Evolutionary conservation across 2,329 filamentous ascomycete species (phyloP).

Genomic region (Penicillium sp.): DNA sequence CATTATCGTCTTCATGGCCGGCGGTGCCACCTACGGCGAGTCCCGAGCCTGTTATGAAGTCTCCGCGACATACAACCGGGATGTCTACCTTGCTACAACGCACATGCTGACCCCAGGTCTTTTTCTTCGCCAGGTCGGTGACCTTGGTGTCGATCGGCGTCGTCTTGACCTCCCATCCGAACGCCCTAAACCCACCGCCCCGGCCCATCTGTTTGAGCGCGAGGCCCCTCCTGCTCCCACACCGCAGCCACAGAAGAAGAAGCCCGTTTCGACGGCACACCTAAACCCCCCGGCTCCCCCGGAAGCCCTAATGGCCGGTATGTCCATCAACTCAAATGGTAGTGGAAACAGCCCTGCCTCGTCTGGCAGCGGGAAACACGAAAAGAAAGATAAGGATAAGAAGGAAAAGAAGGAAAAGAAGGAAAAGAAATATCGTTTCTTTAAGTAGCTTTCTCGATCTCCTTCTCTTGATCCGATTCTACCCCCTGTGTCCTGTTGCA

Average conservation of each 20-base stretch:
- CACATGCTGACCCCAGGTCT: conserved; percentile 88
- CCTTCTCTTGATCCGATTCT: background rate
- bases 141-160: conserved; percentile 72
- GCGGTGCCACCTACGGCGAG: conserved; percentile 92
- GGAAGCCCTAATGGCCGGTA: conserved; percentile 35
- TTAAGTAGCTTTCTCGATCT: conserved; percentile 33
- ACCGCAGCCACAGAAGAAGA: conserved; percentile 27
- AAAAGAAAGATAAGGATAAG: conserved; percentile 47
- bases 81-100: conserved; percentile 83
- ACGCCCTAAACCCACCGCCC: conserved; percentile 74
- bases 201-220: conserved; percentile 80
- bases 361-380: conserved; percentile 26
- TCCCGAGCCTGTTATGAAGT: conserved; percentile 85
- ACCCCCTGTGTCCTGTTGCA: conserved; percentile 8
- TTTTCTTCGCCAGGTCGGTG: conserved; percentile 78
- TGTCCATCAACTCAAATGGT: conserved; percentile 38
- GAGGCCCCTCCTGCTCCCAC: conserved; percentile 56
- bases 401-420: conserved; percentile 61
- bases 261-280: conserved; percentile 20
- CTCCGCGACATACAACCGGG: conserved; percentile 67
- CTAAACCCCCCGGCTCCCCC: conserved; percentile 32
- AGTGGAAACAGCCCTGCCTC: conserved; percentile 25
- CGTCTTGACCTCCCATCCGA: conserved; percentile 79
- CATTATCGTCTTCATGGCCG: conserved; percentile 90
- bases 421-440: conserved; percentile 58